A percentile compares a stretch with the other conserved stretches of the same genome.
Evolutionary conservation across 2,329 filamentous ascomycete species (phyloP).

Genomic region (Phyllosticta citribraziliensis): DNA sequence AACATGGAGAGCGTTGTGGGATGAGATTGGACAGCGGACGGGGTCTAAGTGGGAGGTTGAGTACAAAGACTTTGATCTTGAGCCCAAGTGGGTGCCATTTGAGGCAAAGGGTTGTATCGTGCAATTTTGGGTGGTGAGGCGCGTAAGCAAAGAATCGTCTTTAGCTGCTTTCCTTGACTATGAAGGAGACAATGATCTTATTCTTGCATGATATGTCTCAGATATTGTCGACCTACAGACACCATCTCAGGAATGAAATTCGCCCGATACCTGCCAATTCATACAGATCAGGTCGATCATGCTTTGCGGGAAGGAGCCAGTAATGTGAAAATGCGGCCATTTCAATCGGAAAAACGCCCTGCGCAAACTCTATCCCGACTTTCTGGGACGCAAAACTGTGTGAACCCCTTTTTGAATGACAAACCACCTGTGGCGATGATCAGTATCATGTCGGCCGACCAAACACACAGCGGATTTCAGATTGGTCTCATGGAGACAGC

Average conservation of each 20-base stretch:
- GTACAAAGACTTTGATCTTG: not conserved
- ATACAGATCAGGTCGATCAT: too few species aligned
- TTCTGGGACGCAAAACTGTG: conserved; percentile 10
- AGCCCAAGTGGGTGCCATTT: not conserved
- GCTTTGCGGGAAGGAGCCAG: too few species aligned
- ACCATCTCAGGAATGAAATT: not conserved
- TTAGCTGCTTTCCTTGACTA: not conserved
- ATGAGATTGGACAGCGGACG: conserved; percentile 25
- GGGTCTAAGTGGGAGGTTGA: conserved; percentile 11
- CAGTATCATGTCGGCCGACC: not conserved
- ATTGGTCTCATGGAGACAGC: not conserved
- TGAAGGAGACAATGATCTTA: not conserved
- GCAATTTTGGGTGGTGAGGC: not conserved
- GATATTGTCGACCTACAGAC: too few species aligned
- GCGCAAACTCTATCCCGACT: not conserved
- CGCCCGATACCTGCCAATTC: not conserved
- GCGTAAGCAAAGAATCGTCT: not conserved
- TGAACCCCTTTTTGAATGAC: conserved; percentile 22
- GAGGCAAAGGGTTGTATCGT: not conserved
- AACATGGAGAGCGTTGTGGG: conserved; percentile 29
- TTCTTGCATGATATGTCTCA: too few species aligned
- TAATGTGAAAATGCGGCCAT: too few species aligned
- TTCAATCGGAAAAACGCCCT: not conserved
- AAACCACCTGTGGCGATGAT: conserved; percentile 16
- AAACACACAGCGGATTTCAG: too few species aligned